Conservation (phyloP, 176 grass and related monocot species). For the Alloteropsis semialata region DNA sequence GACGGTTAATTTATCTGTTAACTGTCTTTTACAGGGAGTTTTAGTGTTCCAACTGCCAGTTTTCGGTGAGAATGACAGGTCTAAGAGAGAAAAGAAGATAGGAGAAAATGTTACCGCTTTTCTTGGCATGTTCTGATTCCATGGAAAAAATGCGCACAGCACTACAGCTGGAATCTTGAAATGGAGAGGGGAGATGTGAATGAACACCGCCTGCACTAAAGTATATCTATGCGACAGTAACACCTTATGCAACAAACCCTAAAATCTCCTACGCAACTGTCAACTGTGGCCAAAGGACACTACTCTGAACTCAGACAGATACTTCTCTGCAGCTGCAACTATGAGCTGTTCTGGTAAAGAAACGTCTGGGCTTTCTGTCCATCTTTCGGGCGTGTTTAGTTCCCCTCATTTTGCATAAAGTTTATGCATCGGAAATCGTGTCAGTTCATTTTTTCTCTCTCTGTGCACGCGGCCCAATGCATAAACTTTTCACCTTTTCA, state of each 20-base stretch:
- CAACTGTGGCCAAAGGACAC: constrained; percentile 21
- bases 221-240: constrained; percentile 34
- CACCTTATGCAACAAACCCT: constrained; percentile 15
- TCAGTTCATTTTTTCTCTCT: no score
- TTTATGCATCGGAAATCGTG: no score
- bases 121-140: constrained; percentile 18
- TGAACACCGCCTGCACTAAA: not conserved
- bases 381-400: no score
- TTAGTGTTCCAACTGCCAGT: constrained; percentile 9
- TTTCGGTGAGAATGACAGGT: constrained; percentile 31
- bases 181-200: constrained; percentile 22
- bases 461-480: no score
- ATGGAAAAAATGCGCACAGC: constrained; percentile 20
- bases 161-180: constrained; percentile 24
- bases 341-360: constrained; percentile 7
- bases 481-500: no score
- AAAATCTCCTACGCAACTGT: not conserved
- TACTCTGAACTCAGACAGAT: not conserved
- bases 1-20: constrained; percentile 6
- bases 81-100: constrained; percentile 4
- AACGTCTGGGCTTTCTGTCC: constrained; percentile 10
- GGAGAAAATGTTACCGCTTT: constrained; percentile 21
- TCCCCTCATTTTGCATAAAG: no score
- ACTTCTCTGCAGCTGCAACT: constrained; percentile 17
- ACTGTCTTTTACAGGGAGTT: constrained; percentile 17